Evolutionary conservation across 768 basidiomycete species (phyloP).

Genomic region (Tricholoma sp.): DNA sequence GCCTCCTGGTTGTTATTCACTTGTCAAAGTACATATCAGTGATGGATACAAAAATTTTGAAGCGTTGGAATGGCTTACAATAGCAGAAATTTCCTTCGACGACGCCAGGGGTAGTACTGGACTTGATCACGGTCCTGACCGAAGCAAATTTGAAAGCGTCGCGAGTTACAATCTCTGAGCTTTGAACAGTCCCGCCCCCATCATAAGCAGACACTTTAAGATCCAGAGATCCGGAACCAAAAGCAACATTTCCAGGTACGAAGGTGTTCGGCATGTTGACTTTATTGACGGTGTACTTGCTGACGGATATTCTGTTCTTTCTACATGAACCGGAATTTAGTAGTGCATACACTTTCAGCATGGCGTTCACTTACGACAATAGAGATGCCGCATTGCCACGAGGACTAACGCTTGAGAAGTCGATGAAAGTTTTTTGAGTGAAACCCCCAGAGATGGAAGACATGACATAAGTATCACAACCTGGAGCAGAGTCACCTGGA

Average conservation of each 20-base stretch:
- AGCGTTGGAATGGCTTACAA: slow-evolving; percentile 14
- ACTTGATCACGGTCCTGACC: slow-evolving; percentile 29
- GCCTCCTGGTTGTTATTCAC: no score
- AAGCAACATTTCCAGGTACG: slow-evolving; percentile 23
- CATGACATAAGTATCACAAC: slow-evolving; percentile 7
- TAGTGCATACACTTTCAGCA: not conserved
- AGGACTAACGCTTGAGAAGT: slow-evolving; percentile 22
- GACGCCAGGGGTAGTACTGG: slow-evolving; percentile 27
- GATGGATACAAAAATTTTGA: not conserved
- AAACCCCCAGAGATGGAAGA: slow-evolving; percentile 25
- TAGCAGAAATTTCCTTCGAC: slow-evolving; percentile 35
- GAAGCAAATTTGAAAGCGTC: slow-evolving; percentile 28
- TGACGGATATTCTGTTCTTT: slow-evolving; percentile 23
- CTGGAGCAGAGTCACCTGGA: not conserved
- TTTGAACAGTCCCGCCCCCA: slow-evolving; percentile 22
- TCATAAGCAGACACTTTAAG: slow-evolving; percentile 29
- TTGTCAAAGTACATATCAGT: not conserved
- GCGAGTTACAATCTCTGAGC: slow-evolving; percentile 26
- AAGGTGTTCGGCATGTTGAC: slow-evolving; percentile 22
- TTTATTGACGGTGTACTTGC: slow-evolving; percentile 19
- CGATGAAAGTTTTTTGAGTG: slow-evolving; percentile 18
- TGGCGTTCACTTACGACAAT: slow-evolving; percentile 17
- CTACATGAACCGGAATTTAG: slow-evolving; percentile 6
- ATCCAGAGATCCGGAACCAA: slow-evolving; percentile 27
- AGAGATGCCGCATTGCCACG: slow-evolving; percentile 17